Percentiles rank a stretch among this genome's conserved stretches.
phyloP scores from a whole-genome alignment of 2,329 filamentous ascomycete species.

The Thyridium curvatum region DNA sequence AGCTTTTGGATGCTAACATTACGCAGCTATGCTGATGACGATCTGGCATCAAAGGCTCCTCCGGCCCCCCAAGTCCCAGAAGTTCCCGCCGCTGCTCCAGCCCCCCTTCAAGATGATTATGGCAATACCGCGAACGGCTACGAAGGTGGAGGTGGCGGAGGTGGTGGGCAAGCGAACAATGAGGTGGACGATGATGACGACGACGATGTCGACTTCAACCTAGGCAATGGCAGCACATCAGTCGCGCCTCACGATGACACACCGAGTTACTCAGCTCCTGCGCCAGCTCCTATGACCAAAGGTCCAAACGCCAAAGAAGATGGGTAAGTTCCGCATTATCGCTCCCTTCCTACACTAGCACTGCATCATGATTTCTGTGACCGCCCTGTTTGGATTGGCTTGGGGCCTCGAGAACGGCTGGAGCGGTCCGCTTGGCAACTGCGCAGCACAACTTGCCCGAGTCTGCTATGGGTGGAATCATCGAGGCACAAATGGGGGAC shows the following conservation, averaged over 20 bases:
- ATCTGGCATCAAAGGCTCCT: slow-evolving; percentile 28
- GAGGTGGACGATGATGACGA: slow-evolving; percentile 43
- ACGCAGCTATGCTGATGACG: slow-evolving; percentile 59
- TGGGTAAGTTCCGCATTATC: slow-evolving; percentile 60
- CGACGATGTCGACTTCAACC: slow-evolving; percentile 48
- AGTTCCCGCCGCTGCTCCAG: slow-evolving; percentile 13
- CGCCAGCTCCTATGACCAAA: slow-evolving; percentile 24
- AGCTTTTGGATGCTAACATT: not conserved
- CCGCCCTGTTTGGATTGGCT: not conserved
- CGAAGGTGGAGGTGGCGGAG: slow-evolving; percentile 23
- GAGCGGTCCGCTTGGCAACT: too few relatives aligned
- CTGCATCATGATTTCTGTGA: slow-evolving; percentile 1
- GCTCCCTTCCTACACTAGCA: slow-evolving; percentile 10
- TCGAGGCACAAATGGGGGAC: too few relatives aligned
- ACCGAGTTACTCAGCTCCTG: slow-evolving; percentile 20
- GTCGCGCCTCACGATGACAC: slow-evolving; percentile 18
- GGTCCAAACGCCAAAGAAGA: slow-evolving; percentile 80
- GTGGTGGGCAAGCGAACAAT: slow-evolving; percentile 25
- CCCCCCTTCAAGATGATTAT: slow-evolving; percentile 16
- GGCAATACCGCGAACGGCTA: slow-evolving; percentile 16
- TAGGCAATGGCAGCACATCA: slow-evolving; percentile 31
- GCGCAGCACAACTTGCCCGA: too few relatives aligned
- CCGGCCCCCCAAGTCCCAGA: slow-evolving; percentile 15
- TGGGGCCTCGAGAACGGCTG: too few relatives aligned
- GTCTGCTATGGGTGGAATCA: too few relatives aligned